These are phyloP conservation scores for Fusarium tricinctum DNA, from an alignment of 2,329 filamentous ascomycete species.

Conservation along the genomic window DNA sequence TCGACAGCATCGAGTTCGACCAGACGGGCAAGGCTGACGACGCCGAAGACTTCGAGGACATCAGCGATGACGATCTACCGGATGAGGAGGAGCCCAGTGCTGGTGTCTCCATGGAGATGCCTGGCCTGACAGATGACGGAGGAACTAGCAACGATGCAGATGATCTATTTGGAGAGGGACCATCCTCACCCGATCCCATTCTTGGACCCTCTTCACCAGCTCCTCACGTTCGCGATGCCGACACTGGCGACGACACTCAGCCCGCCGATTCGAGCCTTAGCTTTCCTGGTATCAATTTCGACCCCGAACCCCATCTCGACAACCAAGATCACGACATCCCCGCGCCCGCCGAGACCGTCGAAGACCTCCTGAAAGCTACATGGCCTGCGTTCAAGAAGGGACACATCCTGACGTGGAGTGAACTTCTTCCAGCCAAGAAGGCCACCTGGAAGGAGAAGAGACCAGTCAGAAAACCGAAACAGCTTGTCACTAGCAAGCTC, in stretches of 20 bases:
- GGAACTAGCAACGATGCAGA: slow-evolving; percentile 72
- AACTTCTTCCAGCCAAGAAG: slow-evolving; percentile 84
- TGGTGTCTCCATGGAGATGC: slow-evolving; percentile 62
- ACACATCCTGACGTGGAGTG: slow-evolving; percentile 81
- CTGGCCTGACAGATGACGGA: slow-evolving; percentile 70
- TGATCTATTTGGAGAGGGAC: slow-evolving; percentile 77
- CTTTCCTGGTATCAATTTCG: slow-evolving; percentile 63
- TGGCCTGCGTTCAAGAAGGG: slow-evolving; percentile 87
- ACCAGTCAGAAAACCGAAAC: slow-evolving; percentile 82
- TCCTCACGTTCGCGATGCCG: slow-evolving; percentile 59
- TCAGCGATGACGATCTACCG: slow-evolving; percentile 90
- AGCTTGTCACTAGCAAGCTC: slow-evolving; percentile 87
- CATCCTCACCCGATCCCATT: slow-evolving; percentile 63
- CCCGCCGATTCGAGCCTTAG: slow-evolving; percentile 52
- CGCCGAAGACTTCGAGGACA: slow-evolving; percentile 90
- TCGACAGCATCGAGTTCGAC: slow-evolving; percentile 67
- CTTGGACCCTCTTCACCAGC: slow-evolving; percentile 61
- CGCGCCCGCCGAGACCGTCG: slow-evolving; percentile 77
- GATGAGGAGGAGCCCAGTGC: slow-evolving; percentile 77
- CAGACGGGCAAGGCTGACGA: slow-evolving; percentile 88
- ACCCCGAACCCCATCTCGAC: slow-evolving; percentile 60
- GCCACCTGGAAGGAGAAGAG: slow-evolving; percentile 84
- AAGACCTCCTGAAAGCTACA: slow-evolving; percentile 81
- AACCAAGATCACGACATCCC: slow-evolving; percentile 76
- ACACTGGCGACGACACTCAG: slow-evolving; percentile 54